Percentiles rank a stretch among this genome's conserved stretches.
Conservation (phyloP, 1,284 basidiomycete species). For the Xerocomus minutiporus region DNA sequence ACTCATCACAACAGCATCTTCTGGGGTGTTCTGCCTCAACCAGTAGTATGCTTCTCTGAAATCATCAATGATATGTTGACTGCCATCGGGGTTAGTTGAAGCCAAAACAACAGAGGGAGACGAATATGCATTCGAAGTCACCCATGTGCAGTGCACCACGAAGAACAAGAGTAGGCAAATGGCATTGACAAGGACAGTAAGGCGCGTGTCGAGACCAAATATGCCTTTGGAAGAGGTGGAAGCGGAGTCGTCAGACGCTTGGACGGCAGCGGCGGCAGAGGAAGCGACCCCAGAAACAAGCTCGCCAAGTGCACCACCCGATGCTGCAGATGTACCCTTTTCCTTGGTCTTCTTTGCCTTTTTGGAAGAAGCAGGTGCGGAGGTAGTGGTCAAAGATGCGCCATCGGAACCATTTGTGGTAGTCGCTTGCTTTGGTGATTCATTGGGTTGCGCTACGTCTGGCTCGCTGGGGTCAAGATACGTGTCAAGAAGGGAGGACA, state of each 20-base stretch:
- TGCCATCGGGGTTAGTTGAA: slow-evolving; percentile 78
- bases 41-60: slow-evolving; percentile 99
- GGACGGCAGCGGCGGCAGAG: slow-evolving; percentile 28
- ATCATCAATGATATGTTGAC: slow-evolving; percentile 95
- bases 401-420: slow-evolving; percentile 28
- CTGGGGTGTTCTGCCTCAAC: slow-evolving; percentile 91
- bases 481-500: slow-evolving; percentile 85
- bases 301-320: slow-evolving; percentile 36
- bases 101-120: slow-evolving; percentile 96
- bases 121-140: slow-evolving; percentile 93
- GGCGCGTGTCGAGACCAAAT: slow-evolving; percentile 81
- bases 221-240: slow-evolving; percentile 53
- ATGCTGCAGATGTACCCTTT: slow-evolving; percentile 35
- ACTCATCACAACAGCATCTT: slow-evolving; percentile 93
- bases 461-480: slow-evolving; percentile 79
- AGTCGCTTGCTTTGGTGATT: slow-evolving; percentile 20
- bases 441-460: slow-evolving; percentile 38
- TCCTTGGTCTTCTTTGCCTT: slow-evolving; percentile 61
- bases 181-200: slow-evolving; percentile 75
- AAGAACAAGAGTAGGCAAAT: slow-evolving; percentile 82
- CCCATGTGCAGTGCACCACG: slow-evolving; percentile 95
- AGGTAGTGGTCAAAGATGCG: slow-evolving; percentile 22
- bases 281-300: slow-evolving; percentile 43
- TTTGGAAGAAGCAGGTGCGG: slow-evolving; percentile 42
- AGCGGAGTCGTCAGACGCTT: slow-evolving; percentile 14